Evolutionary conservation across 2,329 filamentous ascomycete genomes (phyloP).

Genomic region (Rutstroemia sydowiana): DNA sequence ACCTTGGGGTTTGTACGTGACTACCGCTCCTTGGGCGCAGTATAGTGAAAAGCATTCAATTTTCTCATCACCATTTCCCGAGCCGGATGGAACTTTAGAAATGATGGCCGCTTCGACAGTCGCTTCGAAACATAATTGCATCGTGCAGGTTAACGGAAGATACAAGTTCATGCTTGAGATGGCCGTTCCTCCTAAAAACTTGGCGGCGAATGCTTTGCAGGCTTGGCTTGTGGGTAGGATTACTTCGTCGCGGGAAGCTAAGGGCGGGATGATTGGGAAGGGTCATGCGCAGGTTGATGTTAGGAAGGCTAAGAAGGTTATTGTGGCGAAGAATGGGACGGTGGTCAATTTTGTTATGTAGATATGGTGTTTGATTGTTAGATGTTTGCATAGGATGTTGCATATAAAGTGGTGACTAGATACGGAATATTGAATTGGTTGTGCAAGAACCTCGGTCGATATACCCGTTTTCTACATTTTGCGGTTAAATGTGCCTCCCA

Average conservation of each 20-base stretch:
- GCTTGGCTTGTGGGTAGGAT: constrained; percentile 57
- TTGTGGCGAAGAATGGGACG: constrained; percentile 60
- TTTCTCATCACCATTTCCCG: constrained; percentile 46
- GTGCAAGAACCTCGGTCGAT: too few species aligned
- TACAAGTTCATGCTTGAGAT: constrained; percentile 62
- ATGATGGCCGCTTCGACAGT: constrained; percentile 43
- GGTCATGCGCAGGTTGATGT: constrained; percentile 39
- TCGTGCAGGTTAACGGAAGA: constrained; percentile 77
- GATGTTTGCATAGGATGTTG: too few species aligned
- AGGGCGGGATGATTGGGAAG: constrained; percentile 34
- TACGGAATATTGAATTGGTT: too few species aligned
- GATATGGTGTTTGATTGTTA: background rate
- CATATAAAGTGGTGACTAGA: too few species aligned
- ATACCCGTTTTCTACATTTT: too few species aligned
- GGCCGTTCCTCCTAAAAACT: constrained; percentile 38
- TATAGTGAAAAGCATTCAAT: background rate
- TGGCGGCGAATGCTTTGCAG: constrained; percentile 40
- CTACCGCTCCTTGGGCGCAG: too few species aligned
- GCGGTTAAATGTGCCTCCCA: too few species aligned
- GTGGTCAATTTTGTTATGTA: constrained; percentile 66
- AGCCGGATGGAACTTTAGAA: constrained; percentile 42
- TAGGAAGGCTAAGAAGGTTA: constrained; percentile 50
- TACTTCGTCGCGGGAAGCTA: constrained; percentile 52
- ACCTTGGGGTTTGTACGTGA: background rate
- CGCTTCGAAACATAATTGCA: constrained; percentile 46